Conservation (phyloP, 768 basidiomycete species). For the Amanita fuliginea region DNA sequence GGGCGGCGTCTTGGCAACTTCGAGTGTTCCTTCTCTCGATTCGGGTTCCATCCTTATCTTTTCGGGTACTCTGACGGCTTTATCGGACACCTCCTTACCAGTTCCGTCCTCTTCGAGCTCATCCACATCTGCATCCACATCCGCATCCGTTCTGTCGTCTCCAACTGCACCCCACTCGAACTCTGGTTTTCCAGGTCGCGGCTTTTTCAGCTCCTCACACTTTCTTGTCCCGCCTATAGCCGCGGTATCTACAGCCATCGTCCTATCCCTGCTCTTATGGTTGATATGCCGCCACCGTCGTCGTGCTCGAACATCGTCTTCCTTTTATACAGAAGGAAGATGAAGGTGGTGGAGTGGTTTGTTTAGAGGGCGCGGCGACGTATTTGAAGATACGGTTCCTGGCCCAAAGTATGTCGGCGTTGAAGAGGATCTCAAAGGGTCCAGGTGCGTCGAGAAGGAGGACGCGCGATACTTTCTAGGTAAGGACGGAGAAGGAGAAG, state of each 20-base stretch:
- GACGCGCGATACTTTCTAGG: background rate
- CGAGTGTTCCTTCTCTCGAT: background rate
- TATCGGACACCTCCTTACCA: background rate
- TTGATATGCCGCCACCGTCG: constrained; percentile 18
- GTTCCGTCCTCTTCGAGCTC: background rate
- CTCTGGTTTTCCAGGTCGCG: constrained; percentile 1
- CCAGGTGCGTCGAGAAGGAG: background rate
- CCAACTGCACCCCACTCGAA: background rate
- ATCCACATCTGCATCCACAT: background rate
- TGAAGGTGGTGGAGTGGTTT: constrained; percentile 1
- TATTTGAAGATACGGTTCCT: constrained; percentile 14
- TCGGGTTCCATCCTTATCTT: background rate
- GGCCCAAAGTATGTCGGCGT: constrained; percentile 12
- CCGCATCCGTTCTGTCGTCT: no score
- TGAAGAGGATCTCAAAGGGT: constrained; percentile 6
- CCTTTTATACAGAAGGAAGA: constrained; percentile 5
- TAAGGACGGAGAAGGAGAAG: no score
- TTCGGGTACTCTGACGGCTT: background rate
- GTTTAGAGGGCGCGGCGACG: constrained; percentile 6
- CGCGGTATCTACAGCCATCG: constrained; percentile 18
- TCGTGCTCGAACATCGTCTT: background rate
- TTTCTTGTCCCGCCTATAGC: constrained; percentile 20
- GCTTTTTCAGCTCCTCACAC: constrained; percentile 13
- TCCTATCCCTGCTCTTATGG: constrained; percentile 23
- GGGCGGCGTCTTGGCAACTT: background rate